Evolutionary conservation across 305 asterid genomes (phyloP).

Genomic region (Solanum aculeatissimum): DNA sequence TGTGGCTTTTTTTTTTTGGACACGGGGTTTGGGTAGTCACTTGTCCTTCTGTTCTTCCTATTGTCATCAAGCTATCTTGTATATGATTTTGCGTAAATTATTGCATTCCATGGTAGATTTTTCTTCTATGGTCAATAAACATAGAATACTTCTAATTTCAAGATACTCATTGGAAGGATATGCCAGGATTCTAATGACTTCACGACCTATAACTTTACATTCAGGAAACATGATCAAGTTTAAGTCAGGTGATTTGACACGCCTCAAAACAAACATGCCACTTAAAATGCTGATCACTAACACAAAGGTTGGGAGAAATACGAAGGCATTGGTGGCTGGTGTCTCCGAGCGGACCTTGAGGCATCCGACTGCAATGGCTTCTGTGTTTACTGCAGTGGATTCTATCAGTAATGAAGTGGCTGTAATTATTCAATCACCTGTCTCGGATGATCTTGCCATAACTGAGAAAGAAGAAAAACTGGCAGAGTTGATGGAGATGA

Average conservation of each 20-base stretch:
- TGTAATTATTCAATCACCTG: constrained; percentile 67
- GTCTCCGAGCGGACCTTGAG: constrained; percentile 70
- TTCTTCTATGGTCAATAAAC: background rate
- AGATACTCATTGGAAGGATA: background rate
- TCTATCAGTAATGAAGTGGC: constrained; percentile 81
- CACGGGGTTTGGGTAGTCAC: background rate
- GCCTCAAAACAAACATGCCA: constrained; percentile 82
- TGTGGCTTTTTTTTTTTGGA: background rate
- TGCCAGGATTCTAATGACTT: background rate
- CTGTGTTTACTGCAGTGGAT: constrained; percentile 78
- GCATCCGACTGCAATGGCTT: constrained; percentile 69
- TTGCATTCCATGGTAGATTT: background rate
- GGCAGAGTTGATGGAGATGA: constrained; percentile 89
- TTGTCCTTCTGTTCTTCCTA: background rate
- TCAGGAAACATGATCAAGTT: constrained; percentile 93
- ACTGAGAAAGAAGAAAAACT: constrained; percentile 88
- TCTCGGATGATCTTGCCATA: constrained; percentile 70
- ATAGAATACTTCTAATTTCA: background rate
- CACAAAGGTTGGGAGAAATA: constrained; percentile 88
- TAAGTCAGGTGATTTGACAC: constrained; percentile 66
- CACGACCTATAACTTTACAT: constrained; percentile 5
- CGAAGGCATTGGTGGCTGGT: constrained; percentile 72
- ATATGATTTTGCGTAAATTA: background rate
- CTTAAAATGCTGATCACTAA: constrained; percentile 89
- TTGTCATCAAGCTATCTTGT: background rate